Conservation (phyloP, 1,284 basidiomycete species). For the Microbotryum violaceum region DNA sequence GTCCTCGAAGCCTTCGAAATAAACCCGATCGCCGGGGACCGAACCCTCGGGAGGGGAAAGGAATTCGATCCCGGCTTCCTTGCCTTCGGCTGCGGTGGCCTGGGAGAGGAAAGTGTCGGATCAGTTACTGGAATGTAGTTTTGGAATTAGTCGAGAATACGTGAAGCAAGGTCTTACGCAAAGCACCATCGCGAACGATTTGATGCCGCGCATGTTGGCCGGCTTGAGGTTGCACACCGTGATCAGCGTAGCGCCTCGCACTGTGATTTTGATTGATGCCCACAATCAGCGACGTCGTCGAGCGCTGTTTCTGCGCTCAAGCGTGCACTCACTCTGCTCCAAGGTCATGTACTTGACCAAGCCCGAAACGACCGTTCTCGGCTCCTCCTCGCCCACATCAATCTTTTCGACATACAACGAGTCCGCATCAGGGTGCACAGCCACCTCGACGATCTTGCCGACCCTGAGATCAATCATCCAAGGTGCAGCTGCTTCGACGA, state of each 20-base stretch:
- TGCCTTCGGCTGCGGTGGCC: conserved; percentile 61
- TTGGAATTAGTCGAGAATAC: neutral
- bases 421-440: conserved; percentile 70
- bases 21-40: conserved; percentile 82
- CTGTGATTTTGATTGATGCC: conserved; percentile 38
- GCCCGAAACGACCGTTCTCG: conserved; percentile 87
- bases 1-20: conserved; percentile 68
- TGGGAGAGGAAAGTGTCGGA: conserved; percentile 37
- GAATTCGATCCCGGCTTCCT: conserved; percentile 78
- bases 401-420: conserved; percentile 59
- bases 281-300: neutral
- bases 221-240: conserved; percentile 93
- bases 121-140: neutral
- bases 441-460: conserved; percentile 70
- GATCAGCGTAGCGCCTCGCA: conserved; percentile 75
- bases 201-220: conserved; percentile 88
- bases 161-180: conserved; percentile 51
- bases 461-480: conserved; percentile 93
- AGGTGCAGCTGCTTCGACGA: conserved; percentile 48
- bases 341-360: conserved; percentile 91
- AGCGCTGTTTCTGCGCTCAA: neutral
- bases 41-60: conserved; percentile 77
- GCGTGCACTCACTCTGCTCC: conserved; percentile 50
- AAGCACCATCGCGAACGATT: conserved; percentile 93
- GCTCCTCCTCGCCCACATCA: conserved; percentile 84